A percentile compares a stretch with the other conserved stretches of the same genome.
phyloP scores from a whole-genome alignment of 2,329 filamentous ascomycete genomes.

The Diplodia mutila region DNA sequence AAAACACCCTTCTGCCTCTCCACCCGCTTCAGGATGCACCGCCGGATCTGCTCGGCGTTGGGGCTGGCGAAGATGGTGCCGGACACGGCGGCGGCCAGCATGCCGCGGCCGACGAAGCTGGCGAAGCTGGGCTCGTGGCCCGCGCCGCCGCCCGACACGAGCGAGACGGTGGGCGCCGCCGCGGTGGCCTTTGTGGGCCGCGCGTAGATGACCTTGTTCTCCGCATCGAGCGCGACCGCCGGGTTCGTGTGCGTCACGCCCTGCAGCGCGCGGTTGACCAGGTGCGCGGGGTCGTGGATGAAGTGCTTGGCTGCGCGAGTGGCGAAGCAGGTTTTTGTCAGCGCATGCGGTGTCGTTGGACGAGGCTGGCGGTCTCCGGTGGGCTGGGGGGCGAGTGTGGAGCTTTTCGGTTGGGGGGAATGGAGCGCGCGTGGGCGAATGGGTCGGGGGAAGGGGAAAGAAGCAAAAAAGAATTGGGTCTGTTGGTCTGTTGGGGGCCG shows the following conservation, averaged over 20 bases:
- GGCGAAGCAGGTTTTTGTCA: not conserved
- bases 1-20: conserved; percentile 74
- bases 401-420: not conserved
- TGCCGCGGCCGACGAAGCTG: conserved; percentile 79
- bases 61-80: conserved; percentile 87
- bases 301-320: conserved; percentile 71
- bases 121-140: conserved; percentile 90
- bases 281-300: conserved; percentile 77
- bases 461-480: not conserved
- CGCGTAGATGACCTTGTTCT: conserved; percentile 84
- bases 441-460: not conserved
- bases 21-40: conserved; percentile 73
- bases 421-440: not conserved
- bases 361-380: not conserved
- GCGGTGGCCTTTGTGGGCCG: conserved; percentile 61
- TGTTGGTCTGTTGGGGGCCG: not conserved
- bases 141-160: conserved; percentile 86
- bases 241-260: conserved; percentile 84
- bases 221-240: conserved; percentile 73
- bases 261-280: conserved; percentile 77
- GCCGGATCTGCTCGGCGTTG: conserved; percentile 78
- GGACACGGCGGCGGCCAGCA: conserved; percentile 80
- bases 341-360: not conserved
- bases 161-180: conserved; percentile 65
- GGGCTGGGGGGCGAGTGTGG: not conserved